Evolutionary conservation across 2,329 filamentous ascomycete genomes (phyloP).

Genomic region (Pestalotiopsis sp.): DNA sequence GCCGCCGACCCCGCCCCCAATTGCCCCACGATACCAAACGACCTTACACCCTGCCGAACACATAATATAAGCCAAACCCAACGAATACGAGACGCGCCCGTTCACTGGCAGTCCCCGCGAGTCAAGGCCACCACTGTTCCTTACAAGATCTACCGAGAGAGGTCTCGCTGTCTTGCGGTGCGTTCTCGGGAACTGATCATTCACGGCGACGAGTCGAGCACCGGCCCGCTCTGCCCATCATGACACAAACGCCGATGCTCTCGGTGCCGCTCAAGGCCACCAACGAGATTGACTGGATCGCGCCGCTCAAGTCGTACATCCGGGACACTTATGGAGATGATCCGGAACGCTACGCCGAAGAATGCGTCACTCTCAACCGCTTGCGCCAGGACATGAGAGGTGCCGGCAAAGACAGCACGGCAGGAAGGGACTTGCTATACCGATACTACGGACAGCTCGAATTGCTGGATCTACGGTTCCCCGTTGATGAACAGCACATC

Average conservation of each 20-base stretch:
- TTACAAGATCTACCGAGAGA: background rate
- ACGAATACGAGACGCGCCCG: background rate
- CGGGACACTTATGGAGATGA: conserved; percentile 93
- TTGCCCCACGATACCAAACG: conserved; percentile 6
- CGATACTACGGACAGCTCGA: conserved; percentile 98
- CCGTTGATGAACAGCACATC: conserved; percentile 98
- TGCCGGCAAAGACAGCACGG: conserved; percentile 93
- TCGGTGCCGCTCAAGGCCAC: conserved; percentile 90
- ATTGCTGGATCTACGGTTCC: conserved; percentile 89
- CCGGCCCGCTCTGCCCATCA: conserved; percentile 34
- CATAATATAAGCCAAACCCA: background rate
- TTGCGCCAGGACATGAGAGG: conserved; percentile 98
- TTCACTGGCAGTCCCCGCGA: background rate
- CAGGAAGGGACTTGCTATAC: conserved; percentile 90
- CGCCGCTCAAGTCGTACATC: conserved; percentile 91
- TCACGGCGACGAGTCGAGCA: background rate
- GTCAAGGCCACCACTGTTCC: background rate
- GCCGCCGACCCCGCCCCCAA: conserved; percentile 3
- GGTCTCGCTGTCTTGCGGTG: background rate
- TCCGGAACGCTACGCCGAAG: conserved; percentile 91
- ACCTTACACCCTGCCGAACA: background rate
- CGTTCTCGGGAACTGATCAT: background rate
- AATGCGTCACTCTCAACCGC: conserved; percentile 92
- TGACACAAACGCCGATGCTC: conserved; percentile 92
- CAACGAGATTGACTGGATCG: conserved; percentile 98